phyloP scores from a whole-genome alignment of 441 rosid species.

The Syzygium malaccense region DNA sequence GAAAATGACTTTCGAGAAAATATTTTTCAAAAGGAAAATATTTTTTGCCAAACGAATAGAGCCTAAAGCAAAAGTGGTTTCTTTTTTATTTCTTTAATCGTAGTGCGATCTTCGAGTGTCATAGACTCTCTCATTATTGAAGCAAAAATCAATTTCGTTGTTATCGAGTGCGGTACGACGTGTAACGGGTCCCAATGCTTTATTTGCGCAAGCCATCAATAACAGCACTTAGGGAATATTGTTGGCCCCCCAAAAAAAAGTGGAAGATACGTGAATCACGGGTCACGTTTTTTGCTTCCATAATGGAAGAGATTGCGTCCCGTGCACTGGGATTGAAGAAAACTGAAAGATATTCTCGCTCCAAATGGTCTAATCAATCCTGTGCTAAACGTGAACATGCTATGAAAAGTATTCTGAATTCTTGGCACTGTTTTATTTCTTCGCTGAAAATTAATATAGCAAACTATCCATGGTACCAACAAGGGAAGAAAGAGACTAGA shows the following conservation, averaged over 20 bases:
- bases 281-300: not conserved
- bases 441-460: too few species aligned
- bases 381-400: not conserved
- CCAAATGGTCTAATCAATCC: not conserved
- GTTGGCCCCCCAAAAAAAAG: not conserved
- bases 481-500: not conserved
- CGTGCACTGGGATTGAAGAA: not conserved
- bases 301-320: not conserved
- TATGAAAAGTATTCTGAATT: not conserved
- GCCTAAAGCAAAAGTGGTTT: too few species aligned
- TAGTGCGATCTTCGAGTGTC: too few species aligned
- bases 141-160: too few species aligned
- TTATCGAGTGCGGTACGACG: not conserved
- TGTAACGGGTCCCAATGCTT: not conserved
- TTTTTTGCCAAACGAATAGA: too few species aligned
- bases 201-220: not conserved
- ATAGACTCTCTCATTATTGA: too few species aligned
- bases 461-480: too few species aligned
- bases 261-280: rapidly evolving
- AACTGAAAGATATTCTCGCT: too few species aligned
- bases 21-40: too few species aligned
- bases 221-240: not conserved
- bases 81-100: too few species aligned
- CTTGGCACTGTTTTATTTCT: not conserved
- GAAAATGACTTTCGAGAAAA: too few species aligned